phyloP scores from a whole-genome alignment of 2,329 filamentous ascomycete genomes.

The Ophiostoma piceae region DNA sequence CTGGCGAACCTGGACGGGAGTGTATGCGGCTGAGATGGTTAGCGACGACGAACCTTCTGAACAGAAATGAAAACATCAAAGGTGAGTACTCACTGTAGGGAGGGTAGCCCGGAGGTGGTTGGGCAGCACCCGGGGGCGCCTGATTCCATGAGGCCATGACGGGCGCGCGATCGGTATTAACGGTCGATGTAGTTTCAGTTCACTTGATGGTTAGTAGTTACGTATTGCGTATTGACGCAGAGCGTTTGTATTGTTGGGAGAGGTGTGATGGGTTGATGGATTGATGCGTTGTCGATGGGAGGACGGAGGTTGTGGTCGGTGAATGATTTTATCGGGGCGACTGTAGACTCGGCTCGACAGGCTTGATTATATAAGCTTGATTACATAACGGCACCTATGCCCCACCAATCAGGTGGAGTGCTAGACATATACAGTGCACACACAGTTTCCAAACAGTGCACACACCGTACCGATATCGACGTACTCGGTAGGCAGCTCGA shows the following conservation, averaged over 20 bases:
- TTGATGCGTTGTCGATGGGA: neutral
- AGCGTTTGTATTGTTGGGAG: neutral
- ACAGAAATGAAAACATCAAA: neutral
- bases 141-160: slow-evolving; percentile 27
- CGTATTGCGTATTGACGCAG: neutral
- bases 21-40: slow-evolving; percentile 36
- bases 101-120: slow-evolving; percentile 29
- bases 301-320: neutral
- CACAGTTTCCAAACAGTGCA: neutral
- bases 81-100: slow-evolving; percentile 24
- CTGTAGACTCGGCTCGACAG: neutral
- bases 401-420: neutral
- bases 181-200: neutral
- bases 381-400: neutral
- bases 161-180: neutral
- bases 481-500: neutral
- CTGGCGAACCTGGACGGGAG: slow-evolving; percentile 41
- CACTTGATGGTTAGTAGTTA: slow-evolving; percentile 30
- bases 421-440: neutral
- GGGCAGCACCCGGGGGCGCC: slow-evolving; percentile 28
- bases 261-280: neutral
- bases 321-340: neutral
- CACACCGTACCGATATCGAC: neutral
- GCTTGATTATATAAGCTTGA: neutral
- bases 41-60: neutral